Percentiles rank a stretch among this genome's conserved stretches.
Evolutionary conservation across 2,329 filamentous ascomycete species (phyloP).

Genomic region (Aspergillus sp.): DNA sequence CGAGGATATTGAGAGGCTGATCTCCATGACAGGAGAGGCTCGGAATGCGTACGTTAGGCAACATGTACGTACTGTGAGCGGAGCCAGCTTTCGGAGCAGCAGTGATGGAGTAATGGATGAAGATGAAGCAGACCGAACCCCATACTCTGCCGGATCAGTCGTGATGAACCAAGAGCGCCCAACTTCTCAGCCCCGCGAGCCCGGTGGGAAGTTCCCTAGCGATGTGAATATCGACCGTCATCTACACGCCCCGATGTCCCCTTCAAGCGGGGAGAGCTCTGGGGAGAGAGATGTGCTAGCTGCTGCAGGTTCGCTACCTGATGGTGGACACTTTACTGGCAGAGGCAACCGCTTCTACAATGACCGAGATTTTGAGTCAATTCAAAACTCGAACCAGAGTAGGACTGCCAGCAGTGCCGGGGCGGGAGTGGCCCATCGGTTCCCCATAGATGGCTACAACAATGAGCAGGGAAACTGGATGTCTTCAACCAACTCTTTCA

Average conservation of each 20-base stretch:
- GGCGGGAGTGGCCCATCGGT: slow-evolving; percentile 7
- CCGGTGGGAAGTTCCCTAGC: slow-evolving; percentile 96
- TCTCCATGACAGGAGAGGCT: slow-evolving; percentile 84
- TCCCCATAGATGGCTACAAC: slow-evolving; percentile 27
- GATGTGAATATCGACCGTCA: slow-evolving; percentile 85
- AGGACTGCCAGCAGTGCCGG: slow-evolving; percentile 11
- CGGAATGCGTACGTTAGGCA: slow-evolving; percentile 82
- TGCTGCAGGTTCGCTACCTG: slow-evolving; percentile 57
- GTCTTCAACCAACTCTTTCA: slow-evolving; percentile 40
- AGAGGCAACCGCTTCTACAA: slow-evolving; percentile 28
- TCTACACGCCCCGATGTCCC: slow-evolving; percentile 76
- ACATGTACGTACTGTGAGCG: slow-evolving; percentile 76
- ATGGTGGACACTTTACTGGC: slow-evolving; percentile 36
- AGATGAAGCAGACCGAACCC: slow-evolving; percentile 65
- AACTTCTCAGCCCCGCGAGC: slow-evolving; percentile 59
- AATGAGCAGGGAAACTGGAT: slow-evolving; percentile 57
- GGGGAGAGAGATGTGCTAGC: slow-evolving; percentile 63
- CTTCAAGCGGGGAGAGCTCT: slow-evolving; percentile 78
- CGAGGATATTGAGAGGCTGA: slow-evolving; percentile 85
- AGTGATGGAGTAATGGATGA: slow-evolving; percentile 79
- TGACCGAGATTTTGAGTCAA: slow-evolving; percentile 16
- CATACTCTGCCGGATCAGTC: slow-evolving; percentile 60
- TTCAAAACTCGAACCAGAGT: slow-evolving; percentile 15
- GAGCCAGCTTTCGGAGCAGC: slow-evolving; percentile 60
- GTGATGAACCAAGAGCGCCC: slow-evolving; percentile 40